Evolutionary conservation across 441 rosid species (phyloP), one percentile per base, ranked within the genome.

Genomic region (Breynia disticha): DNA sequence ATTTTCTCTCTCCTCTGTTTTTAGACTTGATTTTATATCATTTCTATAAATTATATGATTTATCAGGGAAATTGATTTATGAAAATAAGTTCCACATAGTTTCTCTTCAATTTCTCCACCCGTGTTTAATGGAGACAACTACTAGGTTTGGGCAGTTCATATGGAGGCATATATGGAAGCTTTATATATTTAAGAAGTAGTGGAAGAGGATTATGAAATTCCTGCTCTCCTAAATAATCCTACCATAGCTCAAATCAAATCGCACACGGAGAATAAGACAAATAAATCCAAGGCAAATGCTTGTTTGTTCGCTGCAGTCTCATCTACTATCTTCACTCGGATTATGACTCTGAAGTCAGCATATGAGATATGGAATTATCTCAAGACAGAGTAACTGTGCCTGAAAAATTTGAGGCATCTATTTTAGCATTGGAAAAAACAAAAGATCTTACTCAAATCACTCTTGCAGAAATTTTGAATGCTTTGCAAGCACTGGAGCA

Each of bases 221-320:
- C 18, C 15, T 50, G 17, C 53, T 28, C 44, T 57, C 5, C 66
- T 59, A 0, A 14, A 16, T 4, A 67, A 67, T 61, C 67, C 67
- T 3, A 61, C 62, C 1, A 14, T 59, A 46, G 57, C 57, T 17
- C 58, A 67, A 9, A 24, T 67, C 1, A 61, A 55, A 21, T 16
- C 15, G 8, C 54, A 62, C 11, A 62, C 53, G 11, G 67, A 67
- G 2, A 52, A 18, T 43, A 56, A 46, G 32, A 45, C 8, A 1
- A 67, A 17, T 2, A 67, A 67, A 8, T 50, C 63, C 19, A 67
- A 61, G 24, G 66, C 70, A 0, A 61, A 55, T 11, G 32, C 58
- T 0, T 28, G 20, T 5, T 7, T 61, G 5, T 67, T 60, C 22
- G 19, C 46, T 11, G 53, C 61, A 13, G 47, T 66, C 46, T 54